Percentiles rank a stretch among this genome's conserved stretches.
phyloP scores from a whole-genome alignment of 768 basidiomycete species.

The Boletus patriciae region DNA sequence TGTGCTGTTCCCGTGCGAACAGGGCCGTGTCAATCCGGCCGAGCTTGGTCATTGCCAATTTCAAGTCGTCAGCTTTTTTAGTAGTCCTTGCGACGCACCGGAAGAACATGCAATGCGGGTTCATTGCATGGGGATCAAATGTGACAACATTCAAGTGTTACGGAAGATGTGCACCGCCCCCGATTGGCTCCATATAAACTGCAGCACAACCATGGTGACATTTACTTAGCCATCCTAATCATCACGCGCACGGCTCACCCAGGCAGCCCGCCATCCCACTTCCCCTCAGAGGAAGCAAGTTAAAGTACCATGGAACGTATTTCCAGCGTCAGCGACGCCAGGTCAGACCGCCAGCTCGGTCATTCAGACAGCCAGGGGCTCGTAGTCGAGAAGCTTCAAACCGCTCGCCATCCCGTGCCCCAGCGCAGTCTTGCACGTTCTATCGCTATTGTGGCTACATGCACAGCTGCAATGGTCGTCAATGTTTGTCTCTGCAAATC shows the following conservation, averaged over 20 bases:
- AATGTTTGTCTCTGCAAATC: constrained; percentile 28
- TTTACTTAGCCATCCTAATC: background rate
- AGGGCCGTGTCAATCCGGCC: background rate
- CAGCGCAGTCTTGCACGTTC: constrained; percentile 27
- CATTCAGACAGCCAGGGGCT: constrained; percentile 9
- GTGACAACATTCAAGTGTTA: background rate
- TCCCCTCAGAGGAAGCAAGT: background rate
- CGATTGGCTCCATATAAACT: constrained; percentile 20
- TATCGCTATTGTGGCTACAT: constrained; percentile 36
- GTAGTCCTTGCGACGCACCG: constrained; percentile 14
- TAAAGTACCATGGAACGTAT: constrained; percentile 11
- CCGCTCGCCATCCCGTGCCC: background rate
- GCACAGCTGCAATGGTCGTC: constrained; percentile 41
- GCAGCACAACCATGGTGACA: background rate
- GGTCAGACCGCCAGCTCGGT: constrained; percentile 13
- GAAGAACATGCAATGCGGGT: background rate
- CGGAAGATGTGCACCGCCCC: background rate
- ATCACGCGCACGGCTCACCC: background rate
- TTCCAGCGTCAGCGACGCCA: constrained; percentile 11
- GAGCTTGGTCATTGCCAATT: background rate
- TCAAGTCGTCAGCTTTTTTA: constrained; percentile 18
- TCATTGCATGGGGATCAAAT: background rate
- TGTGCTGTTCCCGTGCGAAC: background rate
- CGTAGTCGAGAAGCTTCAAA: constrained; percentile 2
- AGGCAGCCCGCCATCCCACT: background rate